Percentiles rank a stretch among this genome's conserved stretches.
These are phyloP conservation scores for Metarhizium guizhouense DNA, from an alignment of 2,329 filamentous ascomycete species.

Conservation along the genomic window DNA sequence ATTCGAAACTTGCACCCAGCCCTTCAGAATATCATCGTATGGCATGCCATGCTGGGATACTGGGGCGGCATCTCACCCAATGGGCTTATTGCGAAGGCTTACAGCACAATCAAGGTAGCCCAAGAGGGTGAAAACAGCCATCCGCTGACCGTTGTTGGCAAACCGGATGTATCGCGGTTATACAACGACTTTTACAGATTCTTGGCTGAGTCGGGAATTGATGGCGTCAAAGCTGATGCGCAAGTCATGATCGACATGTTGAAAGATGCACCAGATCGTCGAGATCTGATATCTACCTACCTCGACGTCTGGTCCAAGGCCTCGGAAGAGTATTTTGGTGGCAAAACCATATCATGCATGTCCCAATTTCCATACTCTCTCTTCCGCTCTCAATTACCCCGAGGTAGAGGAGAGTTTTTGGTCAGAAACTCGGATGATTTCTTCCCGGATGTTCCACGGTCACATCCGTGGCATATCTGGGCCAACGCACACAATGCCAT, in stretches of 20 bases:
- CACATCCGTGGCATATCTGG: slow-evolving; percentile 93
- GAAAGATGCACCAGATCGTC: slow-evolving; percentile 57
- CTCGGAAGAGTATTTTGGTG: slow-evolving; percentile 67
- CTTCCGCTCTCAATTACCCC: slow-evolving; percentile 74
- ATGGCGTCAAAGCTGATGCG: slow-evolving; percentile 86
- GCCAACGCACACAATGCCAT: slow-evolving; percentile 85
- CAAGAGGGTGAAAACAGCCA: slow-evolving; percentile 42
- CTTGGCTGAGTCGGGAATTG: slow-evolving; percentile 62
- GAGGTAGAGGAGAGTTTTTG: slow-evolving; percentile 63
- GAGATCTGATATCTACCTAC: slow-evolving; percentile 63
- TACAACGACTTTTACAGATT: slow-evolving; percentile 92
- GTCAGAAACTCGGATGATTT: slow-evolving; percentile 88
- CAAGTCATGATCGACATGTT: slow-evolving; percentile 84
- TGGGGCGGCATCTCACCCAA: slow-evolving; percentile 80
- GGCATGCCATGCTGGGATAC: slow-evolving; percentile 85
- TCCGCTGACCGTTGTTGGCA: slow-evolving; percentile 57
- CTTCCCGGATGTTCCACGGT: slow-evolving; percentile 72
- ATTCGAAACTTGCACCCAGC: slow-evolving; percentile 63
- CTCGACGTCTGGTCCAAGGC: slow-evolving; percentile 80
- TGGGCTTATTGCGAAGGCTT: slow-evolving; percentile 65
- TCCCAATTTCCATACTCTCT: slow-evolving; percentile 79
- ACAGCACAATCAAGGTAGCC: slow-evolving; percentile 61
- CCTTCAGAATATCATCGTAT: slow-evolving; percentile 80
- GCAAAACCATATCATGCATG: slow-evolving; percentile 86
- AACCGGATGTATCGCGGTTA: slow-evolving; percentile 64